Base-by-base conservation (phyloP, 495 filamentous ascomycete species). In the Aspergillus haitiensis region DNA sequence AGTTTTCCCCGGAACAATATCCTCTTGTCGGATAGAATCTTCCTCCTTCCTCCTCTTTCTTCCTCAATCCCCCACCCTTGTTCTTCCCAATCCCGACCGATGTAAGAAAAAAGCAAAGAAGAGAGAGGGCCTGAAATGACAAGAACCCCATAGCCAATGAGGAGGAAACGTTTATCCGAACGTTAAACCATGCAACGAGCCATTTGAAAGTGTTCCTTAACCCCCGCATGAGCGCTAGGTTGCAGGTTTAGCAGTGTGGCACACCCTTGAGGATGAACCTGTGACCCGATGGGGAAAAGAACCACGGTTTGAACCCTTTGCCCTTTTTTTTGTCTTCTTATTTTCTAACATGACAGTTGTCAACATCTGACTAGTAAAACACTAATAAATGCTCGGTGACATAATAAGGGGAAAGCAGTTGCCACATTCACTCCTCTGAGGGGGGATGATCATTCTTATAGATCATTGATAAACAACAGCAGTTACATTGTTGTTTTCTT, bases 181-280 rank as follows among this genome's bases (percentile, higher is more conserved):
- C 32, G 44, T 61, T 56, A 36, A 61, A 61, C 52, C 56, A 49
- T 50, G 34, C 39, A 40, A 35, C 47, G 50, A 65, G 61, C 72
- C 72, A 74, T 65, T 73, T 60, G 67, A 58, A 64, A 58, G 59
- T 58, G 70, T 69, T 72, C 70, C 70, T 72, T 57, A 13, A 59
- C 60, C 63, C 66, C 67, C 70, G 65, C 65, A 64, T 60, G 47
- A 12, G 48, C 39, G 47, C 53, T 56, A 48, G 59, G 45, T 51
- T 36, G 49, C 47, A 50, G 34, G 39, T 49, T 55, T 44, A 10
- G 39, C 53, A 27, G 21, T 27, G 21, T 27, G 21, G 21, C 21
- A 27, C 21, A 56, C 53, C 53, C 39, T 34, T 44, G 53, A 52
- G 27, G 58, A 27, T 53, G 47, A 51, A 56, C 63, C 56, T 68